A percentile compares a stretch with the other conserved stretches of the same genome.
phyloP scores from a whole-genome alignment of 2,329 filamentous ascomycete genomes.

The Fusarium sororula region DNA sequence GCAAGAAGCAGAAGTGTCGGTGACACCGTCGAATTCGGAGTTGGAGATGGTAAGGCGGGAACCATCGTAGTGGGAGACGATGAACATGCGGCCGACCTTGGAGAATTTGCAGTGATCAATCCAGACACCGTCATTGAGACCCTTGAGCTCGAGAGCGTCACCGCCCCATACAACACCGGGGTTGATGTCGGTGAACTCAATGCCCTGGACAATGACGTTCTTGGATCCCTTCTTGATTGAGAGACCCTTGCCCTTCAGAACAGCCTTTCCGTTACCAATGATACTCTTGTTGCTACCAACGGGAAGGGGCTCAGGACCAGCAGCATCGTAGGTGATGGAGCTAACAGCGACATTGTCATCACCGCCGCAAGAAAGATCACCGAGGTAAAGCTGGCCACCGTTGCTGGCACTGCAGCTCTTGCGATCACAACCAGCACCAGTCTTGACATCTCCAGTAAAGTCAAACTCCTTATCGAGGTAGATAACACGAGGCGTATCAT shows the following conservation, averaged over 20 bases:
- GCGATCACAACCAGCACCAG: conserved; percentile 41
- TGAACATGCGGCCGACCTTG: conserved; percentile 52
- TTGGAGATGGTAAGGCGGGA: conserved; percentile 49
- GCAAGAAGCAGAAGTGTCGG: conserved; percentile 42
- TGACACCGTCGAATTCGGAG: conserved; percentile 52
- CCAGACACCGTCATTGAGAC: conserved; percentile 45
- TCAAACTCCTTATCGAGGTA: conserved; percentile 41
- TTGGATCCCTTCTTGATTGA: conserved; percentile 53
- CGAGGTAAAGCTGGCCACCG: conserved; percentile 44
- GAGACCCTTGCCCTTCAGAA: conserved; percentile 52
- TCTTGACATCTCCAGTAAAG: conserved; percentile 39
- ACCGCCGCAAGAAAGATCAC: conserved; percentile 41
- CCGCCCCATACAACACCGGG: conserved; percentile 45
- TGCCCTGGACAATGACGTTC: conserved; percentile 62
- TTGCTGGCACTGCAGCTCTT: conserved; percentile 42
- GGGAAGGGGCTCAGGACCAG: conserved; percentile 32
- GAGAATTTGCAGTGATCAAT: conserved; percentile 52
- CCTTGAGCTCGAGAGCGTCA: conserved; percentile 51
- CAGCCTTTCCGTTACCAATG: conserved; percentile 38
- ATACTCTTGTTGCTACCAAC: conserved; percentile 46
- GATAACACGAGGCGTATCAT: conserved; percentile 40
- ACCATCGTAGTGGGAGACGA: conserved; percentile 49
- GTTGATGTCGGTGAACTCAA: conserved; percentile 57
- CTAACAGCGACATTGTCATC: conserved; percentile 35
- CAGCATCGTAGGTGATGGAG: conserved; percentile 43